A percentile compares a stretch with the other conserved stretches of the same genome.
These are phyloP conservation scores for Dendryphion nanum DNA, from an alignment of 2,329 filamentous ascomycete genomes.

Conservation along the genomic window DNA sequence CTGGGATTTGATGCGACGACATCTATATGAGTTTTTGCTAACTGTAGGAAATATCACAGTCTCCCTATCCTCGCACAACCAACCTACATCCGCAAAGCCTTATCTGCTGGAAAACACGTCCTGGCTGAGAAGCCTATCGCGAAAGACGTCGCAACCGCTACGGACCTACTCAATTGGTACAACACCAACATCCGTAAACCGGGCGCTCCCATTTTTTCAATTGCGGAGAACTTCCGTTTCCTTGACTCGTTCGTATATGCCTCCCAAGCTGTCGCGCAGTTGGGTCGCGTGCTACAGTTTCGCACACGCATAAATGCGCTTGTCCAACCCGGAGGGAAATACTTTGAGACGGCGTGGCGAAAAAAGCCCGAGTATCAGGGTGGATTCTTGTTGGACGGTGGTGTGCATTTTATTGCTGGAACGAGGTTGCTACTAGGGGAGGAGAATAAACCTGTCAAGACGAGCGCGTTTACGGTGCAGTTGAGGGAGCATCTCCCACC, in stretches of 20 bases:
- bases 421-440: slow-evolving; percentile 58
- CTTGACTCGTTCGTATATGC: slow-evolving; percentile 55
- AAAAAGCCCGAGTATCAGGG: slow-evolving; percentile 70
- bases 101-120: slow-evolving; percentile 68
- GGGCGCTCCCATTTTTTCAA: slow-evolving; percentile 36
- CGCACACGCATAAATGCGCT: slow-evolving; percentile 46
- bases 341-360: slow-evolving; percentile 61
- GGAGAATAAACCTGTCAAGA: slow-evolving; percentile 43
- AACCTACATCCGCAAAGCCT: slow-evolving; percentile 55
- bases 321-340: slow-evolving; percentile 53
- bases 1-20: neutral
- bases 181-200: slow-evolving; percentile 38
- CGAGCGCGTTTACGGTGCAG: slow-evolving; percentile 57
- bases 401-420: slow-evolving; percentile 69
- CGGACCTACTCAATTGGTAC: slow-evolving; percentile 51
- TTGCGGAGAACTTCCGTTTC: slow-evolving; percentile 76
- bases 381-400: slow-evolving; percentile 73
- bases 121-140: slow-evolving; percentile 69
- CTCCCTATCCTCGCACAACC: slow-evolving; percentile 64
- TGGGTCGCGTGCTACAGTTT: slow-evolving; percentile 59
- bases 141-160: slow-evolving; percentile 54
- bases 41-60: slow-evolving; percentile 26
- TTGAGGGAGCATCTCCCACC: slow-evolving; percentile 60
- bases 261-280: slow-evolving; percentile 47
- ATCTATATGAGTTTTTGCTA: neutral